Conservation (phyloP, 2,329 filamentous ascomycete species). For the Ophiostoma populinum region DNA sequence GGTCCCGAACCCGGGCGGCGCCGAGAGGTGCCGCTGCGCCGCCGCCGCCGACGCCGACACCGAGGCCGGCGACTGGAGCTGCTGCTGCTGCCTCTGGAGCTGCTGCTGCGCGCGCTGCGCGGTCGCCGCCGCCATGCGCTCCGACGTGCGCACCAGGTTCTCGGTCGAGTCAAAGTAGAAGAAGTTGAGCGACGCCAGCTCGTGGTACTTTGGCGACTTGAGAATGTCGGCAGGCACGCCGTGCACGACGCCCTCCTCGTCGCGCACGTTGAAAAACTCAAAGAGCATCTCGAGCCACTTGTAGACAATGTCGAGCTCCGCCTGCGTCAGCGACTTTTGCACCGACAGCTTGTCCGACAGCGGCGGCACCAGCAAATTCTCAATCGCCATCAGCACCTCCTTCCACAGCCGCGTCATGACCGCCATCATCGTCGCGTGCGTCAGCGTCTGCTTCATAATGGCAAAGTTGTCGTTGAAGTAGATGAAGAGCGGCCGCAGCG, state of each 20-base stretch:
- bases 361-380: conserved; percentile 77
- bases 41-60: conserved; percentile 16
- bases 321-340: conserved; percentile 66
- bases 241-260: conserved; percentile 64
- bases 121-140: conserved; percentile 83
- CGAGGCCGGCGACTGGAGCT: conserved; percentile 17
- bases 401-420: conserved; percentile 99
- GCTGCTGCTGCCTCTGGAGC: conserved; percentile 46
- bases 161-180: conserved; percentile 94
- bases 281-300: conserved; percentile 85
- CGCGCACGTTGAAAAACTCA: conserved; percentile 85
- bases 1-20: conserved; percentile 31
- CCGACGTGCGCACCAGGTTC: conserved; percentile 83
- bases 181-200: conserved; percentile 90
- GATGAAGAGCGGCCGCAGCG: conserved; percentile 67
- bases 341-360: conserved; percentile 85
- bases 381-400: conserved; percentile 83
- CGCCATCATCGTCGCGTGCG: conserved; percentile 89
- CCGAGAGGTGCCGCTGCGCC: conserved; percentile 36
- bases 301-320: conserved; percentile 88
- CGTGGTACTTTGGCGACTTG: conserved; percentile 96
- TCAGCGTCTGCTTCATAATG: conserved; percentile 95
- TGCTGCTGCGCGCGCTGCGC: conserved; percentile 59
- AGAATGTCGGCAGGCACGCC: conserved; percentile 83
- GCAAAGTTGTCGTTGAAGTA: conserved; percentile 99